Evolutionary conservation across 306 rosid species (phyloP).

Genomic region (Fragaria iinumae): DNA sequence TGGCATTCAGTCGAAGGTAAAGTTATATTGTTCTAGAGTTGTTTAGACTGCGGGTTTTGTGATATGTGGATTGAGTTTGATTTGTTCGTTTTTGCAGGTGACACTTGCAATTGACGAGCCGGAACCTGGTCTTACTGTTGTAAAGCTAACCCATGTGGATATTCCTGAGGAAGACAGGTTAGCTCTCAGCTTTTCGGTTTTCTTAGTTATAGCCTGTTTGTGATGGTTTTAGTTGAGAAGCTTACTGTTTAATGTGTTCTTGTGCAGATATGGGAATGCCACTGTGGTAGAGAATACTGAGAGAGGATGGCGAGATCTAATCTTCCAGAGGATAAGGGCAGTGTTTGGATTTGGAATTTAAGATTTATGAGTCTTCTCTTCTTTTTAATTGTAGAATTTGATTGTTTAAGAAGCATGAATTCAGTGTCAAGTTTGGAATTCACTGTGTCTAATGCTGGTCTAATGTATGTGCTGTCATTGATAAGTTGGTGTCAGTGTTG

Average conservation of each 20-base stretch:
- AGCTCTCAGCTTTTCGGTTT: conserved; percentile 1
- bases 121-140: conserved; percentile 72
- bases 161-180: conserved; percentile 94
- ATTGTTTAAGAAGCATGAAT: conserved; percentile 31
- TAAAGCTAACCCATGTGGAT: conserved; percentile 73
- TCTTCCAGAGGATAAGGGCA: conserved; percentile 91
- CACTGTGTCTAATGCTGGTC: conserved; percentile 1
- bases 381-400: conserved; percentile 22
- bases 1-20: conserved; percentile 67
- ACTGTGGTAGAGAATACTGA: conserved; percentile 98
- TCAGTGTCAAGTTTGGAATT: conserved; percentile 22
- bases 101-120: conserved; percentile 79
- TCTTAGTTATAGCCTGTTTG: not conserved
- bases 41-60: not conserved
- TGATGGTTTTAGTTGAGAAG: conserved; percentile 1
- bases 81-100: conserved; percentile 52
- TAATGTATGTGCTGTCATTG: conserved; percentile 32
- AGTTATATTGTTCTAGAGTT: not conserved
- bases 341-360: conserved; percentile 92
- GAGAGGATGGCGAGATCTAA: conserved; percentile 97
- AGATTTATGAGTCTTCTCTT: conserved; percentile 17
- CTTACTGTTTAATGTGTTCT: conserved; percentile 4
- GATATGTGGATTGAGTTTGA: not conserved
- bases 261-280: conserved; percentile 83
- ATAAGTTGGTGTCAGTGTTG: conserved; percentile 10